These are phyloP conservation scores for Huntiella abstrusa DNA, from an alignment of 2,329 filamentous ascomycete species.

Conservation along the genomic window DNA sequence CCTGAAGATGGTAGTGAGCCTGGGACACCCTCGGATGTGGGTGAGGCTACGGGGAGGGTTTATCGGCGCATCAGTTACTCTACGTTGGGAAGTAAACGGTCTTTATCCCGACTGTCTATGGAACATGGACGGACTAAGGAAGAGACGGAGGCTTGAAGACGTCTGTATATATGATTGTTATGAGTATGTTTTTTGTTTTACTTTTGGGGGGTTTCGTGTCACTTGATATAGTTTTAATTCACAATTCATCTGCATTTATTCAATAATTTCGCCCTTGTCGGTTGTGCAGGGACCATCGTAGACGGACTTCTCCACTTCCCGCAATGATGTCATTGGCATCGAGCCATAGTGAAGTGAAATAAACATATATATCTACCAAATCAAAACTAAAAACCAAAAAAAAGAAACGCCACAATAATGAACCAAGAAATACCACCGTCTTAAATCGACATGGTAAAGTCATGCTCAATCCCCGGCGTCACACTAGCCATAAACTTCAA, in stretches of 20 bases:
- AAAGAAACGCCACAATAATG: neutral
- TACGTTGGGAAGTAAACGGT: conserved; percentile 5
- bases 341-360: neutral
- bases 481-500: conserved; percentile 79
- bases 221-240: neutral
- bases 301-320: neutral
- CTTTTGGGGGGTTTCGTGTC: neutral
- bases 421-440: neutral
- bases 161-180: conserved; percentile 1
- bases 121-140: conserved; percentile 2
- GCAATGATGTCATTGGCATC: no score
- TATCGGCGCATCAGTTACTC: neutral
- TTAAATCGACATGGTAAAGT: conserved; percentile 91
- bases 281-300: neutral
- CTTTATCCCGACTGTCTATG: conserved; percentile 6
- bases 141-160: conserved; percentile 1
- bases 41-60: conserved; percentile 15
- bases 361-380: neutral
- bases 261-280: neutral
- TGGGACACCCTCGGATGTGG: conserved; percentile 24
- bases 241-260: neutral
- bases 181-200: conserved; percentile 1
- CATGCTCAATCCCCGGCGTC: conserved; percentile 91
- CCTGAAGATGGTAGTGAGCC: conserved; percentile 41
- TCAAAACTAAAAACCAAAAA: conserved; percentile 1